These are phyloP conservation scores for Apiospora aurea DNA, from an alignment of 2,329 filamentous ascomycete species.

Conservation along the genomic window DNA sequence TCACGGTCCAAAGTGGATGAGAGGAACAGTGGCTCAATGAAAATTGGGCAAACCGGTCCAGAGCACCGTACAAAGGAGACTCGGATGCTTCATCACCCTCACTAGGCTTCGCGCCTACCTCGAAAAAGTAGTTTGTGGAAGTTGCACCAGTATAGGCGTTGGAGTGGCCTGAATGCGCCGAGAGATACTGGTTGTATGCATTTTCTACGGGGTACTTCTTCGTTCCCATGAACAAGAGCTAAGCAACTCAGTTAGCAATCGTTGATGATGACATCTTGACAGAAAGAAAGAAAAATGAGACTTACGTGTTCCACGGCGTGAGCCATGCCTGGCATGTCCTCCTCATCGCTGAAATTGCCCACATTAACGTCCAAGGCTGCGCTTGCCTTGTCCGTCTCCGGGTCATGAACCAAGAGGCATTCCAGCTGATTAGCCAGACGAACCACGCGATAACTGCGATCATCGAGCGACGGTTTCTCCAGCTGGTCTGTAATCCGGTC, in stretches of 20 bases:
- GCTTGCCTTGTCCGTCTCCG: constrained; percentile 95
- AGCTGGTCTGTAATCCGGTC: constrained; percentile 44
- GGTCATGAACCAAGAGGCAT: constrained; percentile 90
- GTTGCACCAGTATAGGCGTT: constrained; percentile 95
- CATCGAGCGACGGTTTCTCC: constrained; percentile 61
- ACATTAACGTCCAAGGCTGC: constrained; percentile 92
- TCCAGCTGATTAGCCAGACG: constrained; percentile 86
- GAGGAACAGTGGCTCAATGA: constrained; percentile 80
- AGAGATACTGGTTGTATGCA: constrained; percentile 92
- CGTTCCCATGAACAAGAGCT: constrained; percentile 96
- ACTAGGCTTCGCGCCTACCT: constrained; percentile 82
- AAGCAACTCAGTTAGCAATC: constrained; percentile 16
- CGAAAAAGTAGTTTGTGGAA: constrained; percentile 98
- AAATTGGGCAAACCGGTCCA: constrained; percentile 96
- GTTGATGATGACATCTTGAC: background rate
- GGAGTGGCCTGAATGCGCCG: constrained; percentile 86
- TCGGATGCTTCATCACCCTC: constrained; percentile 64
- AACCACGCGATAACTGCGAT: constrained; percentile 87
- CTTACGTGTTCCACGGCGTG: constrained; percentile 86
- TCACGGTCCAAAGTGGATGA: constrained; percentile 86
- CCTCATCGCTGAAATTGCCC: constrained; percentile 87
- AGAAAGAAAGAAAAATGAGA: constrained; percentile 56
- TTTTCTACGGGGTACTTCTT: constrained; percentile 98
- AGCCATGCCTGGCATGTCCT: constrained; percentile 92
- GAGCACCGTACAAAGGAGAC: constrained; percentile 74